These are phyloP conservation scores for Crithidia thermophila DNA, from an alignment of 208 protist species.

Conservation along the genomic window DNA sequence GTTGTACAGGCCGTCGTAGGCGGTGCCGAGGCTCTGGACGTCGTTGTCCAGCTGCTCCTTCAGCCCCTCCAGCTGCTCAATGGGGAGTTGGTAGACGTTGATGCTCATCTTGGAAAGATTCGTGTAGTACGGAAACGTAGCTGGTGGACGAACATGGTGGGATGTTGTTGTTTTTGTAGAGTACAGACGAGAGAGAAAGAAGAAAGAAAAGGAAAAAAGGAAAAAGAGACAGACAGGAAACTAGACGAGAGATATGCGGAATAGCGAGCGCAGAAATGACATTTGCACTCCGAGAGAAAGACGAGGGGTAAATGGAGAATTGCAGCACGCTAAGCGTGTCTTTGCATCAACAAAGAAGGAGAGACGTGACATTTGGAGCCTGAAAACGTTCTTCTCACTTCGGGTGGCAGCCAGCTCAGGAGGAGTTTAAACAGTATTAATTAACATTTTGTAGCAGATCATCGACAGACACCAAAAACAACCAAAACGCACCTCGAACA, in stretches of 20 bases:
- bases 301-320: neutral
- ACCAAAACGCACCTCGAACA: too few relatives aligned
- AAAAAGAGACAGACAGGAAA: slow-evolving; percentile 13
- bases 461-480: too few relatives aligned
- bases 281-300: neutral
- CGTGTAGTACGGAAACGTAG: neutral
- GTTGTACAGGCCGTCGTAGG: slow-evolving; percentile 81
- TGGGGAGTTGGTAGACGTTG: slow-evolving; percentile 78
- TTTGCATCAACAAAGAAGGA: neutral
- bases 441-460: too few relatives aligned
- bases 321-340: neutral
- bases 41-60: slow-evolving; percentile 88
- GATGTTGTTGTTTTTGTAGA: neutral
- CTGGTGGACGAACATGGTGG: neutral
- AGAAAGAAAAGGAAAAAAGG: slow-evolving; percentile 13
- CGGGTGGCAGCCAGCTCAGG: too few relatives aligned
- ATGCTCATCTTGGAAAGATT: slow-evolving; percentile 19
- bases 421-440: too few relatives aligned
- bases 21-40: slow-evolving; percentile 69
- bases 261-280: neutral
- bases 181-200: neutral
- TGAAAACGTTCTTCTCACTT: too few relatives aligned
- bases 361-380: too few relatives aligned
- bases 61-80: slow-evolving; percentile 89
- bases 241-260: neutral